Conservation (phyloP, 2,329 filamentous ascomycete genomes). For the Zopfia rhizophila region DNA sequence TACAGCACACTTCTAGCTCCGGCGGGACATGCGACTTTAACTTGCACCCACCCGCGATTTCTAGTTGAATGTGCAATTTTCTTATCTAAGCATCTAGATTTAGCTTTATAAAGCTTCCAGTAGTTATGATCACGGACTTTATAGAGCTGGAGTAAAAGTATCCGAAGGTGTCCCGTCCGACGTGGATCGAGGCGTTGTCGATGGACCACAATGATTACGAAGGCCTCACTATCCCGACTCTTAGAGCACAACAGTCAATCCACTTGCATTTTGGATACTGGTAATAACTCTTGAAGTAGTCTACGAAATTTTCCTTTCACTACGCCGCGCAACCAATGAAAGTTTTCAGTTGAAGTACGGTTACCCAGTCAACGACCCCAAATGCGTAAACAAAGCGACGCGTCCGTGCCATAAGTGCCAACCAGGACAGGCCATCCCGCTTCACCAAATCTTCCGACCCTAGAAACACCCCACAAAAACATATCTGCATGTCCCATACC, state of each 20-base stretch:
- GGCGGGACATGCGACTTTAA: too few species aligned
- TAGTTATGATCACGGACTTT: too few species aligned
- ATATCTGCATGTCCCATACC: slow-evolving; percentile 1
- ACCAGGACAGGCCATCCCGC: neutral
- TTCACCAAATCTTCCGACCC: neutral
- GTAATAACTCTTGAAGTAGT: too few species aligned
- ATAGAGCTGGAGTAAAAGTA: too few species aligned
- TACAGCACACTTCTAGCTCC: too few species aligned
- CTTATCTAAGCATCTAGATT: too few species aligned
- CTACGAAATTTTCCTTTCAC: too few species aligned
- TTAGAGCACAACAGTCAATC: neutral
- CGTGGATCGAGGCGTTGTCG: neutral
- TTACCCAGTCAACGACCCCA: slow-evolving; percentile 24
- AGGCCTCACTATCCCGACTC: neutral
- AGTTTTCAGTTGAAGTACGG: slow-evolving; percentile 7
- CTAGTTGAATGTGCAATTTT: too few species aligned
- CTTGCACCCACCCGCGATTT: too few species aligned
- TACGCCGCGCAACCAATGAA: too few species aligned
- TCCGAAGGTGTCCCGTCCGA: neutral
- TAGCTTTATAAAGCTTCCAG: too few species aligned
- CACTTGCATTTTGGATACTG: neutral
- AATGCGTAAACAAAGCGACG: slow-evolving; percentile 13
- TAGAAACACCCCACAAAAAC: slow-evolving; percentile 6
- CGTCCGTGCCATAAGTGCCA: slow-evolving; percentile 17
- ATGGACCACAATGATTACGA: neutral